Evolutionary conservation across 2,329 filamentous ascomycete species (phyloP), one percentile per base, ranked within the genome.

Genomic region (Allantophomopsis lycopodina): DNA sequence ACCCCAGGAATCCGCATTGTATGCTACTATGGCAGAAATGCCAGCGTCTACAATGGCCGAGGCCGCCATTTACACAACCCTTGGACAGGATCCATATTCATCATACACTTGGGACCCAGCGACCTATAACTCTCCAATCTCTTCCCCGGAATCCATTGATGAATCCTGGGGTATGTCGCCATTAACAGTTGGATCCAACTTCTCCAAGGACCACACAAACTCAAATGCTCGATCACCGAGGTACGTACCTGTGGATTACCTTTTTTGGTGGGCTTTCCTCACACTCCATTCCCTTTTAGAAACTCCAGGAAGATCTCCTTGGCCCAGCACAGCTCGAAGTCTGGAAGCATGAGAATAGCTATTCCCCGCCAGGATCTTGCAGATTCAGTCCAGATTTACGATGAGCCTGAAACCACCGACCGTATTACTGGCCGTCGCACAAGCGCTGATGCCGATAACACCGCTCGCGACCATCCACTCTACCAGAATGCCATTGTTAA

Each of bases 401-500:
- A 55, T 39, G 54, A 56, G 28, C 45, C 49, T 33, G 49, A 51
- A 40, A 33, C 23, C 21, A 31, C 15, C 16, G 39, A 32, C 20
- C 28, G 36, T 15, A 52, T 49, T 40, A 35, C 50, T 30, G 44
- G 49, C 36, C 47, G 48, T 40, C 52, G 54, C 35, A 48, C 51
- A n/a, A 53, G 46, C 39, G 42, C 50, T 21, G 54, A 57, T 11
- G 38, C 52, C 36, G 55, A 58, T 36, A 58, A 57, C 36, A 47
- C 49, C 46, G 75, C 74, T 23, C 61, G 76, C 53, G 73, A 78
- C 56, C 79, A 88, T 57, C 71, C 68, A 15, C 65, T 85, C 11
- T 89, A 88, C 66, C 79, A 79, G 57, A 76, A 75, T 49, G 73
- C 69, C 40, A 63, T 64, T 36, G 73, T 79, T 8, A 60, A 71